Evolutionary conservation across 2,329 filamentous ascomycete species (phyloP).

Genomic region (Sporothrix sp.): DNA sequence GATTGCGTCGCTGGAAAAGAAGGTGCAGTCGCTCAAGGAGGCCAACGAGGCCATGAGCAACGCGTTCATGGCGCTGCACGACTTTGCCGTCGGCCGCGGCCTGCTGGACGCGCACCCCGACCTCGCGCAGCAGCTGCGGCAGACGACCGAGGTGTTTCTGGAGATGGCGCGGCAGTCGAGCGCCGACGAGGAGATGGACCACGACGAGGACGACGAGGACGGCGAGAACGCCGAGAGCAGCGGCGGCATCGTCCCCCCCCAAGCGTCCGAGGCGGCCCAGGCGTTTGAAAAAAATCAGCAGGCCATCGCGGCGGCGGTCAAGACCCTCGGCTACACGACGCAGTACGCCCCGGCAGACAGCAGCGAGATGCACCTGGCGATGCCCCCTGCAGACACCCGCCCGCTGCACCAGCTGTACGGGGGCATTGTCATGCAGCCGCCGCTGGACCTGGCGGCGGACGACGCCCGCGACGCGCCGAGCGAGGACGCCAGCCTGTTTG

Average conservation of each 20-base stretch:
- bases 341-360: background rate
- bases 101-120: slow-evolving; percentile 47
- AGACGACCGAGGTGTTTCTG: slow-evolving; percentile 49
- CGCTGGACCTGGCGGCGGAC: slow-evolving; percentile 16
- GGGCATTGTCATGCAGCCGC: slow-evolving; percentile 22
- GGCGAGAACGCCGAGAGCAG: background rate
- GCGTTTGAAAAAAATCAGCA: slow-evolving; percentile 3
- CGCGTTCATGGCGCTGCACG: slow-evolving; percentile 57
- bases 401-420: slow-evolving; percentile 19
- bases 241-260: background rate
- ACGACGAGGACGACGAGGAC: background rate
- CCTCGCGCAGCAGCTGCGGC: slow-evolving; percentile 47
- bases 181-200: slow-evolving; percentile 28
- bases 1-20: slow-evolving; percentile 61
- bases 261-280: background rate
- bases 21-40: slow-evolving; percentile 58
- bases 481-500: slow-evolving; percentile 3
- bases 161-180: slow-evolving; percentile 39
- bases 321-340: slow-evolving; percentile 9
- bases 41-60: slow-evolving; percentile 66
- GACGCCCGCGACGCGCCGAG: too few species aligned
- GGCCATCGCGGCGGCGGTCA: slow-evolving; percentile 6
- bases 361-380: background rate
- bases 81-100: slow-evolving; percentile 49
- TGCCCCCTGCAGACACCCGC: background rate